Evolutionary conservation across 2,329 filamentous ascomycete species (phyloP), one percentile per base, ranked within the genome.

Genomic region (Lasiodiplodia citricola): DNA sequence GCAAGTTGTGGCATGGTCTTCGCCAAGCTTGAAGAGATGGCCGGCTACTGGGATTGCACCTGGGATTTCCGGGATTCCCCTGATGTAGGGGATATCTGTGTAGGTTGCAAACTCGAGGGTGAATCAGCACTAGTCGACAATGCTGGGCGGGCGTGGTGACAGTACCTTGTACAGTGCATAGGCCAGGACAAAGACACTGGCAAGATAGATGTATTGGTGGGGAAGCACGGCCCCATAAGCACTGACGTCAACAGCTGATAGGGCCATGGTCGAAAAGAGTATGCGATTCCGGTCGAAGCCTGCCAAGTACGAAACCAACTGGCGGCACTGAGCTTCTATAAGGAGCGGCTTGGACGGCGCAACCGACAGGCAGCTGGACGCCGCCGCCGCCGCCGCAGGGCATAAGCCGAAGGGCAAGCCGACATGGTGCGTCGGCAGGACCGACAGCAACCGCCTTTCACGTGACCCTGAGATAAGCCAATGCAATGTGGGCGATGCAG

Each of bases 1-100:
- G 67, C 84, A 87, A 2, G 82, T 77, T 10, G 81, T 84, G 23
- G 85, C 85, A 75, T 87, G 85, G 71, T 87, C 85, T 3, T 85
- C 83, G 18, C 85, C 85, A 2, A 87, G 81, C 31, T 81, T 77
- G 6, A 85, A 79, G 3, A 87, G 80, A 74, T 87, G 85, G 0
- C 85, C 85, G 25, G 82, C 80, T 11, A 87, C 77, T 1, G 85
- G 85, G 1, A 83, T 73, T 2, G 84, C 83, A 16, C 83, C 82
- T 2, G 85, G 85, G 16, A 87, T 83, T 64, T 87, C 83, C 16
- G 80, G 83, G 13, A 86, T 78, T 16, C 82, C 82, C 60, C 79
- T 80, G 70, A 87, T 86, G 62, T 82, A 78, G 1, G 84, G 81
- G 25, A 86, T 82, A 68, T 87, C 84, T 4, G 84, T 86, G 72